These are phyloP conservation scores for Chiua virens DNA, from an alignment of 768 basidiomycete genomes.

Conservation along the genomic window DNA sequence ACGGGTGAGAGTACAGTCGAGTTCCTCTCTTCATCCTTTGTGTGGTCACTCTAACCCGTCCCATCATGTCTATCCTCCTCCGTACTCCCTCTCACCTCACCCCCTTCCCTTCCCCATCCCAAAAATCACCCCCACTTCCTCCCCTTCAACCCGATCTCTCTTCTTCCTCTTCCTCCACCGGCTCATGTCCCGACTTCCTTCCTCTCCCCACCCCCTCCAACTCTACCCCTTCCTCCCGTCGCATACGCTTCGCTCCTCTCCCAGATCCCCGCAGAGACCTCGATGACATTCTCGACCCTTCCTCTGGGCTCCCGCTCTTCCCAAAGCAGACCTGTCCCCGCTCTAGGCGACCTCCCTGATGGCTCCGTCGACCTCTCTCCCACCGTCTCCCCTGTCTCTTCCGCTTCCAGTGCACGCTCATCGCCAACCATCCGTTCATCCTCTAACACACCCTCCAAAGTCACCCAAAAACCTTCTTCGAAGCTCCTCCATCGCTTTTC, in stretches of 20 bases:
- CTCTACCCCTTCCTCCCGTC: constrained; percentile 18
- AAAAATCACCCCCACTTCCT: constrained; percentile 7
- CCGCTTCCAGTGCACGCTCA: constrained; percentile 19
- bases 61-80: constrained; percentile 25
- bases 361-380: constrained; percentile 14
- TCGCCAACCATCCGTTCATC: constrained; percentile 22
- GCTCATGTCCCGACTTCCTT: constrained; percentile 18
- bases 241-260: constrained; percentile 82
- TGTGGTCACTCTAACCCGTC: constrained; percentile 2
- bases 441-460: neutral
- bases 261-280: constrained; percentile 67
- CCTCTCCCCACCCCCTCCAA: constrained; percentile 6
- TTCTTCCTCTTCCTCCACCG: constrained; percentile 19
- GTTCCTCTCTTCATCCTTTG: constrained; percentile 1
- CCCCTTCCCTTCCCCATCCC: constrained; percentile 9
- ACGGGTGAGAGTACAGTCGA: neutral
- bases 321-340: constrained; percentile 4
- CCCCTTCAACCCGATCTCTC: constrained; percentile 13
- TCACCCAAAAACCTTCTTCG: constrained; percentile 7
- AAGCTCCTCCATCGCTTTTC: constrained; percentile 22
- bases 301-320: constrained; percentile 33
- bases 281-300: neutral
- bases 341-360: constrained; percentile 4
- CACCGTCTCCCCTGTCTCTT: constrained; percentile 18
- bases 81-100: neutral